Base-by-base conservation (phyloP, 352 stramenopile genomes). In the Pythium insidiosum region DNA sequence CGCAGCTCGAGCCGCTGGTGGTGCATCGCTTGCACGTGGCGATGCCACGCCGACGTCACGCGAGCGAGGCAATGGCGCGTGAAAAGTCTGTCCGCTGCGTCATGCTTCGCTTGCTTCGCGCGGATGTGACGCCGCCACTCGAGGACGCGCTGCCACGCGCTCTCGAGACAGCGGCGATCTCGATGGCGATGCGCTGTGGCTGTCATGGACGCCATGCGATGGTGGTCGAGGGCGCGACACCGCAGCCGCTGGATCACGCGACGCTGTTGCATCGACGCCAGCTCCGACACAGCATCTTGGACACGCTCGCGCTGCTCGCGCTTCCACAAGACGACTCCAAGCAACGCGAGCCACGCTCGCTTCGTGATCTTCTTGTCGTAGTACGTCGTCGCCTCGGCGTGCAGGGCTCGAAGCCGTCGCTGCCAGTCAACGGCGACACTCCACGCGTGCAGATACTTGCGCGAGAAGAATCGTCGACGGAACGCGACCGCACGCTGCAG, bases 371-470 rank as follows among this genome's bases (percentile, higher is more conserved):
- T 33, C 28, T 33, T 33, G 12, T 16, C 12, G 10, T 13, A 13
- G 13, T 33, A 39, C 7, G 28, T 5, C 9, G n/a, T 25, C 6
- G 1, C 13, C n/a, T n/a, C 18, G 11, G 16, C 25, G 24, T 36
- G 31, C 2, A 68, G 16, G 5, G 36, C 3, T 5, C 44, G 47
- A 21, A 73, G 61, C 4, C 46, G 56, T 18, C 50, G 65, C 36
- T 43, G 52, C 35, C 52, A 60, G 1, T 11, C 12, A 9, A 44
- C 25, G 24, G 46, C 51, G 4, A 9, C 22, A 41, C 30, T 45
- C 69, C 73, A 85, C 7, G 58, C 13, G 7, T 13, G n/a, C 10
- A 81, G 61, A 35, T 49, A 58, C 19, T 69, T 77, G 19, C 56
- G 39, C 18, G 24, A 51, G 19, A 61, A 66, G 37, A 78, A 74